Evolutionary conservation across 2,329 filamentous ascomycete genomes (phyloP), one percentile per base, ranked within the genome.

Genomic region (Endothia cerciana): DNA sequence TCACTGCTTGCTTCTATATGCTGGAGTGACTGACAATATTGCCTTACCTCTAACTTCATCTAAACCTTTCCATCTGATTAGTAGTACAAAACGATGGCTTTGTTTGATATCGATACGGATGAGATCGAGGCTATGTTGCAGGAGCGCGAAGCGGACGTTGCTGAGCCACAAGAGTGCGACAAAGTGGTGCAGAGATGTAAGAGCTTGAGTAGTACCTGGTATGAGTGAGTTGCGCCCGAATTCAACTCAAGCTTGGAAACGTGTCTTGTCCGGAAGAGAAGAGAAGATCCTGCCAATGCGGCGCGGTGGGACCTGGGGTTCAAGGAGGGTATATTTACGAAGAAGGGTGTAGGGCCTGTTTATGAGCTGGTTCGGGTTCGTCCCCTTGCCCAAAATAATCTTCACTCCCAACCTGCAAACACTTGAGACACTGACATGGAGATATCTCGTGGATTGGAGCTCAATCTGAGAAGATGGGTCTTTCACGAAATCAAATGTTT

Each of bases 401-500:
- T 43, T 10, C 41, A 10, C 17, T 15, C 4, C 13, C 41, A 43
- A 19, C 11, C 13, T 10, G 17, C 4, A 43, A 5, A 43, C 41
- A 19, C 4, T 43, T 19, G n/a, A n/a, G n/a, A n/a, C n/a, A n/a
- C n/a, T n/a, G n/a, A n/a, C n/a, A n/a, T n/a, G n/a, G n/a, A n/a
- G n/a, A n/a, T 10, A 43, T 43, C 41, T 30, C 45, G 57, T 60
- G 38, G 13, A 47, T 60, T 30, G 22, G 10, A 11, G 28, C 57
- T 22, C 7, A 60, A 25, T 22, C 57, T 2, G 57, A 47, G 1
- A 43, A 60, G 2, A 15, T 60, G 13, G 22, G 40, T 17, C 57
- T 60, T 25, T 45, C 38, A 43, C 57, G 57, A 10, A 43, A 60
- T 25, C 57, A 60, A 4, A 60, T 43, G 10, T 60, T 60, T 11